Percentiles rank a stretch among this genome's conserved stretches.
These are phyloP conservation scores for Pichia exigua DNA, from an alignment of 805 yeast genomes.

Conservation along the genomic window DNA sequence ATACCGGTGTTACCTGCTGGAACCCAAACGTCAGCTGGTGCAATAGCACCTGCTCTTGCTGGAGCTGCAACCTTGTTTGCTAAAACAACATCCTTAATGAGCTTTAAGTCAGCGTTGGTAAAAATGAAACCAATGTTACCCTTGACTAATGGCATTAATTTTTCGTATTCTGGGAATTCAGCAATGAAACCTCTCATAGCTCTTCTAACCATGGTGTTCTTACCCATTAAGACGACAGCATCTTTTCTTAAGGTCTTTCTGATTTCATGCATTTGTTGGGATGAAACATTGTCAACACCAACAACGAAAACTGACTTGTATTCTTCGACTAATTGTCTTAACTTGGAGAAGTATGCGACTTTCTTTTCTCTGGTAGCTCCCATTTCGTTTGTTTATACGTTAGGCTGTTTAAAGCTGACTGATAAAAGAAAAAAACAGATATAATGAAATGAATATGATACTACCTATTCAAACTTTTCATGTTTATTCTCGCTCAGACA, in stretches of 20 bases:
- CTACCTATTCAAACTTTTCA: conserved; percentile 2
- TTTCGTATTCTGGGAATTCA: conserved; percentile 95
- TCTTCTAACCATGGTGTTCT: conserved; percentile 99
- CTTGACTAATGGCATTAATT: conserved; percentile 85
- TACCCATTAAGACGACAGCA: conserved; percentile 98
- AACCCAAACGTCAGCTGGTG: conserved; percentile 95
- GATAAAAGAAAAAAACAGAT: too few species aligned
- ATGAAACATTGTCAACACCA: conserved; percentile 99
- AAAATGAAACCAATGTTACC: conserved; percentile 99
- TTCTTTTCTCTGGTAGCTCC: conserved; percentile 99
- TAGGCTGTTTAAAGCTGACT: conserved; percentile 83
- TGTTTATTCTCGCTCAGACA: not conserved
- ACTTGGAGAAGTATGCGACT: conserved; percentile 88
- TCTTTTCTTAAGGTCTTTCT: conserved; percentile 94
- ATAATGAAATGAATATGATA: too few species aligned
- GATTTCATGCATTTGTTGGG: conserved; percentile 99
- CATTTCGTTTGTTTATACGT: conserved; percentile 84
- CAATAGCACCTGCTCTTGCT: conserved; percentile 99
- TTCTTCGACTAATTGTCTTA: conserved; percentile 91
- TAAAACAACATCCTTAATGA: conserved; percentile 79
- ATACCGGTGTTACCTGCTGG: conserved; percentile 99
- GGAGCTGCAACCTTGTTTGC: conserved; percentile 99
- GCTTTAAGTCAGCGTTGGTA: conserved; percentile 93
- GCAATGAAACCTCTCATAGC: conserved; percentile 93
- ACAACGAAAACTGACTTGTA: conserved; percentile 98